A percentile compares a stretch with the other conserved stretches of the same genome.
These are phyloP conservation scores for Linnemannia zychae DNA, from an alignment of 192 early-diverging fungal genomes.

Conservation along the genomic window DNA sequence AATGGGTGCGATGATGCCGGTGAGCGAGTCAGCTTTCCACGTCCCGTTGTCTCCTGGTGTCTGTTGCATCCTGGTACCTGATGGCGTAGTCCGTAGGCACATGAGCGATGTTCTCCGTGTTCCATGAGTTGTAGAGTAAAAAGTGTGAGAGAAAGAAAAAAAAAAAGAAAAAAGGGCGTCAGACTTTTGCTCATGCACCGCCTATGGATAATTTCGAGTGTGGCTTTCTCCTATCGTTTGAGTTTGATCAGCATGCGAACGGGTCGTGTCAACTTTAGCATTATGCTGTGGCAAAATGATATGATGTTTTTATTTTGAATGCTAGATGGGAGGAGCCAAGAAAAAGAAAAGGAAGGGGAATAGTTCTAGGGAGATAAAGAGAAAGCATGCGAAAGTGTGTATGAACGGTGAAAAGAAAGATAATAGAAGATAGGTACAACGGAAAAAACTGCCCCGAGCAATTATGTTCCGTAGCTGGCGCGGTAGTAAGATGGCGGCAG, in stretches of 20 bases:
- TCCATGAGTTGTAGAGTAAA: slow-evolving; percentile 28
- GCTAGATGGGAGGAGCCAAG: not conserved
- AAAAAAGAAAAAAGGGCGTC: not conserved
- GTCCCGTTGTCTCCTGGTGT: not conserved
- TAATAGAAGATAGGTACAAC: slow-evolving; percentile 2
- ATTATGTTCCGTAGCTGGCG: slow-evolving; percentile 84
- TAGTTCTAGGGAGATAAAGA: slow-evolving; percentile 6
- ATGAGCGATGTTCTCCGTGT: slow-evolving; percentile 57
- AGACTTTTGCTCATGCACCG: not conserved
- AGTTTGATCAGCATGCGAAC: not conserved
- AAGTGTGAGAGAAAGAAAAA: not conserved
- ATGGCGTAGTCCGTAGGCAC: slow-evolving; percentile 75
- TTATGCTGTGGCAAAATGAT: not conserved
- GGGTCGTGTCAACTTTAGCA: not conserved
- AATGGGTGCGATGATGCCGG: not conserved
- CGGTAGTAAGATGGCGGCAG: slow-evolving; percentile 88
- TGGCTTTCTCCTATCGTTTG: not conserved
- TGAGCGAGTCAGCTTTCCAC: not conserved
- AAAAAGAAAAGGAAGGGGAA: not conserved
- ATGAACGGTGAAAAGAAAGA: slow-evolving; percentile 1
- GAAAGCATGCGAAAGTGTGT: not conserved
- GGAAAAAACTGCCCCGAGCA: not conserved
- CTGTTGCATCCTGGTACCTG: slow-evolving; percentile 63
- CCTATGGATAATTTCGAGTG: not conserved
- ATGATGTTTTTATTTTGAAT: slow-evolving; percentile 14